phyloP scores from a whole-genome alignment of 495 filamentous ascomycete genomes.

The Aspergillus baeticus region DNA sequence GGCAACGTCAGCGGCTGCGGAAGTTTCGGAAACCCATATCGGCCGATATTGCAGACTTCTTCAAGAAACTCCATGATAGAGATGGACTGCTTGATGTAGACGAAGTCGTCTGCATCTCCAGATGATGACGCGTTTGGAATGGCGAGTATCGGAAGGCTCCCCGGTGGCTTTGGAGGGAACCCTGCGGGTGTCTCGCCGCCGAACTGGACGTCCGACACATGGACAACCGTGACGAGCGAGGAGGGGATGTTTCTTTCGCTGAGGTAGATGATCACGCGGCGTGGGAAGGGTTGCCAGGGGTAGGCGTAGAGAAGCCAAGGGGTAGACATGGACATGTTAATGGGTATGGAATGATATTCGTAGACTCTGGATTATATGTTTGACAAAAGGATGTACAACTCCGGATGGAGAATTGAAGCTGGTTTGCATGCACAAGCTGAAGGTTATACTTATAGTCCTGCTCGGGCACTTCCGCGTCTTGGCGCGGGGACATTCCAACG shows the following conservation, averaged over 20 bases:
- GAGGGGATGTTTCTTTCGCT: constrained; percentile 2
- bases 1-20: no score
- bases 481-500: no score
- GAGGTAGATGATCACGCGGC: neutral
- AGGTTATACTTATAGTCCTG: no score
- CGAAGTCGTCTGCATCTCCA: neutral
- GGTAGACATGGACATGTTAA: neutral
- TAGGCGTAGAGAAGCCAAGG: constrained; percentile 4
- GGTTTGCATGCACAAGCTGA: no score
- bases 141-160: neutral
- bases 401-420: no score
- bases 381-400: no score
- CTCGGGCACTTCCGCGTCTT: no score
- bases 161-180: neutral
- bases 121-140: neutral
- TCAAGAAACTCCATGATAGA: neutral
- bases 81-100: constrained; percentile 1
- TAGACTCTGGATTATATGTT: no score
- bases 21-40: no score
- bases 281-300: constrained; percentile 2
- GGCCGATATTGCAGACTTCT: neutral
- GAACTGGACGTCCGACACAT: neutral
- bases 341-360: no score
- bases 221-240: neutral
- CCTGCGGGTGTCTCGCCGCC: neutral